Evolutionary conservation across 2,329 filamentous ascomycete species (phyloP).

Genomic region (Colletotrichum caudatum): DNA sequence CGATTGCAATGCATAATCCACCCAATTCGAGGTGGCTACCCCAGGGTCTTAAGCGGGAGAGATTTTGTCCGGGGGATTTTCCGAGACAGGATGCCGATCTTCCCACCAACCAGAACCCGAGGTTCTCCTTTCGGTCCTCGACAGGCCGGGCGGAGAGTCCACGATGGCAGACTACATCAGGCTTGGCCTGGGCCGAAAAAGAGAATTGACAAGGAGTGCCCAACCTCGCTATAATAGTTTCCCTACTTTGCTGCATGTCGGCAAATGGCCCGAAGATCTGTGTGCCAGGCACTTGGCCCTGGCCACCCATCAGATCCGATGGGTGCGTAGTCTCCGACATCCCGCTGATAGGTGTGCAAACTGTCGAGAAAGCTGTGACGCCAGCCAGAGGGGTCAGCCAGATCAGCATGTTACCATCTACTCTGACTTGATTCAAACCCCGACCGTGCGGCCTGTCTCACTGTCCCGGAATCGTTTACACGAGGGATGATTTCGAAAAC

Average conservation of each 20-base stretch:
- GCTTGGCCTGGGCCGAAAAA: conserved; percentile 16
- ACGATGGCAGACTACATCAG: conserved; percentile 28
- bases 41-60: conserved; percentile 33
- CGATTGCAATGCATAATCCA: conserved; percentile 38
- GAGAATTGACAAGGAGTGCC: conserved; percentile 11
- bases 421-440: conserved; percentile 33
- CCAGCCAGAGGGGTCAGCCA: not conserved
- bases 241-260: conserved; percentile 35
- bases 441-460: not conserved
- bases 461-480: not conserved
- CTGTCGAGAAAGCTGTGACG: not conserved
- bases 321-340: not conserved
- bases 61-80: conserved; percentile 43
- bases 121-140: not conserved
- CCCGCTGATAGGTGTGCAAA: not conserved
- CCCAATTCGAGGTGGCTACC: conserved; percentile 12
- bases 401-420: conserved; percentile 32
- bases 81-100: conserved; percentile 47
- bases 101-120: conserved; percentile 51
- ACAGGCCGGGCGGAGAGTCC: conserved; percentile 5
- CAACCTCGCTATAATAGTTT: conserved; percentile 18
- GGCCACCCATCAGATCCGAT: conserved; percentile 17
- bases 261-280: conserved; percentile 26
- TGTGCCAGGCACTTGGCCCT: conserved; percentile 23
- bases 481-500: not conserved